phyloP scores from a whole-genome alignment of 2,329 filamentous ascomycete species.

The Ascochyta lentis region DNA sequence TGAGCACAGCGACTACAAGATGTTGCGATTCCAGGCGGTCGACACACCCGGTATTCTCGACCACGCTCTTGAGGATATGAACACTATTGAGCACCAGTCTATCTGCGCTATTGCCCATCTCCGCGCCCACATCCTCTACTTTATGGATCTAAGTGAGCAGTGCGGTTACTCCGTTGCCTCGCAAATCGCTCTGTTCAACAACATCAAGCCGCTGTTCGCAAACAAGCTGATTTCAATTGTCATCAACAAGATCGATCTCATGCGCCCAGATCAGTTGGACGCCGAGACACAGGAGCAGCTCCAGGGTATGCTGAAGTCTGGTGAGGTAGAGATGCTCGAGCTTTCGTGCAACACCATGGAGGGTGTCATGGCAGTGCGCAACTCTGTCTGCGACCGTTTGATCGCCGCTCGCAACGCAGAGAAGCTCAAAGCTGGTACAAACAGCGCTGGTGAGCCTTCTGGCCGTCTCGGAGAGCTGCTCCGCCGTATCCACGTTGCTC shows the following conservation, averaged over 20 bases:
- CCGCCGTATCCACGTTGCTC: slow-evolving; percentile 94
- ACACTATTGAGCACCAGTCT: slow-evolving; percentile 99
- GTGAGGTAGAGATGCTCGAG: slow-evolving; percentile 91
- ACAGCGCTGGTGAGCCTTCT: slow-evolving; percentile 74
- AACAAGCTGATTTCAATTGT: slow-evolving; percentile 98
- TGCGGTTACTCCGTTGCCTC: slow-evolving; percentile 93
- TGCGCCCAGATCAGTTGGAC: slow-evolving; percentile 85
- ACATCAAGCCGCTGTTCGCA: slow-evolving; percentile 90
- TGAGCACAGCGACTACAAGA: slow-evolving; percentile 77
- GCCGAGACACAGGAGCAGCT: slow-evolving; percentile 78
- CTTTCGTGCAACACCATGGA: slow-evolving; percentile 95
- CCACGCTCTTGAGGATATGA: slow-evolving; percentile 96
- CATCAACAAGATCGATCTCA: slow-evolving; percentile 97
- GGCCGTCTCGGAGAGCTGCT: slow-evolving; percentile 90
- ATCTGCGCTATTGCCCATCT: slow-evolving; percentile 98
- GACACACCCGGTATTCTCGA: slow-evolving; percentile 99
- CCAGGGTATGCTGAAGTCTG: slow-evolving; percentile 79
- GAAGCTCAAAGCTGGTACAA: slow-evolving; percentile 90
- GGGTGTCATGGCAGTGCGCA: slow-evolving; percentile 93
- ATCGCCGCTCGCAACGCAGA: slow-evolving; percentile 92
- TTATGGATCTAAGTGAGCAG: slow-evolving; percentile 97
- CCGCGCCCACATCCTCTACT: slow-evolving; percentile 93
- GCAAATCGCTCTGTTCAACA: slow-evolving; percentile 94
- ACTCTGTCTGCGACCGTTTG: slow-evolving; percentile 89
- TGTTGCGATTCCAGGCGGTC: slow-evolving; percentile 86